Base-by-base conservation (phyloP, 2,329 filamentous ascomycete species). In the Elsinoe ampelina region DNA sequence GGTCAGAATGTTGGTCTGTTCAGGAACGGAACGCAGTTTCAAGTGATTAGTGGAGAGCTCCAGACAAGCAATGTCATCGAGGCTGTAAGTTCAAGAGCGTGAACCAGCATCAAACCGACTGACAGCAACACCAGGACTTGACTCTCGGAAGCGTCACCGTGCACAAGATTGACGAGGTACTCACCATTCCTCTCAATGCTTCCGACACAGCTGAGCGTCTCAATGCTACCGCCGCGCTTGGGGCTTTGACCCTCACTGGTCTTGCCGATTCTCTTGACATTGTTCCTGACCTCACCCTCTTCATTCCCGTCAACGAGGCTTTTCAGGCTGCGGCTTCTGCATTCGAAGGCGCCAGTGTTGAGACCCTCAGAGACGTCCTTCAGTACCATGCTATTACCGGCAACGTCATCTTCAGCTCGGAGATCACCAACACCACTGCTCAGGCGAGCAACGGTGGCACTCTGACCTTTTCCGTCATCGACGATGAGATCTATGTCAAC, bases 401-500 rank as follows among this genome's bases (percentile, higher is more conserved):
- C 45, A 52, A 61, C 19, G 60, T 68, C 5, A 57, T 63, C 10
- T 71, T 68, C 64, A 68, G 64, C 26, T 62, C 67, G 3, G 60
- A 62, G 38, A 64, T 73, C 35, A 66, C 58, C 10, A 67, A 67
- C 43, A 63, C 60, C 32, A 63, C 64, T 1, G 48, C 61, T 6
- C 54, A 54, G 3, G 70, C 68, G 12, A 58, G 66, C 10, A 42
- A 61, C n/a, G 61, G 67, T 32, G 65, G 65, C 3, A 70, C 71
- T 43, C 59, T 81, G 4, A 75, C 69, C 12, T 71, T 82, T 47
- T 70, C 68, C 2, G 66, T 76, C 5, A 62, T 71, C 47, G 67
- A 73, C 50, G 73, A 71, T 54, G 72, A 70, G 11, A 65, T 64
- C 2, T 79, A 72, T 60, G 72, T 77, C 57, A 80, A 81, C 70